Base-by-base conservation (phyloP, 2,329 filamentous ascomycete species). In the Nothomitra cinnamomea region DNA sequence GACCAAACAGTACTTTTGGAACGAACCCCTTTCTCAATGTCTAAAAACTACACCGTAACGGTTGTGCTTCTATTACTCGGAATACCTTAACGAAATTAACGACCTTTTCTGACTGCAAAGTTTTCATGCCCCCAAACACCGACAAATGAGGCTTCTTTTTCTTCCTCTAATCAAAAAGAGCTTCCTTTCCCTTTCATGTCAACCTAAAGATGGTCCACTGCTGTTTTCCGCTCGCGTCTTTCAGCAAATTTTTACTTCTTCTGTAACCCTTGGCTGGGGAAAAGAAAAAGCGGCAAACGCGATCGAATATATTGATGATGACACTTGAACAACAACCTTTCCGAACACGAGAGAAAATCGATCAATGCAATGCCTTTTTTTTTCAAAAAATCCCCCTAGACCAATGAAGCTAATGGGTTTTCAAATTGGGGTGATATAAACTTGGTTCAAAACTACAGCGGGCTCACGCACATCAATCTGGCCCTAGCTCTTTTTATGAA, bases 31-130 rank as follows among this genome's bases (percentile, higher is more conserved):
- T 48, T 48, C 43, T 48, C 43, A 48, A 25, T 48, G 43, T 48
- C 43, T 48, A 48, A 48, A 48, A 48, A 25, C 22, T 48, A 48
- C 43, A 48, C 43, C 43, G 43, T 48, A 48, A 48, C 43, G 43
- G 43, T 48, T 48, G 43, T 48, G 43, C 43, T 48, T 48, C 43
- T 48, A 48, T 48, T 48, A 48, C 28, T 25, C 15, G 43, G 43
- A 48, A 48, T 48, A 48, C 43, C 43, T 45, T 48, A 48, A 48
- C 43, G 43, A 48, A 48, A 25, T 48, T 48, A 28, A 48, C 43
- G 43, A 48, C 38, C 7, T 41, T 41, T 41, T 41, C 17, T n/a
- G 17, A 41, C 17, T 41, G 38, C 38, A 32, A 32, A 32, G 13
- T 19, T 41, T 19, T 41, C 38, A 19, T n/a, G 13, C 38, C 38